Percentiles rank a stretch among this genome's conserved stretches.
Conservation (phyloP, 202 grass and related monocot genomes). For the Bolboschoenoplectus hybrid region DNA sequence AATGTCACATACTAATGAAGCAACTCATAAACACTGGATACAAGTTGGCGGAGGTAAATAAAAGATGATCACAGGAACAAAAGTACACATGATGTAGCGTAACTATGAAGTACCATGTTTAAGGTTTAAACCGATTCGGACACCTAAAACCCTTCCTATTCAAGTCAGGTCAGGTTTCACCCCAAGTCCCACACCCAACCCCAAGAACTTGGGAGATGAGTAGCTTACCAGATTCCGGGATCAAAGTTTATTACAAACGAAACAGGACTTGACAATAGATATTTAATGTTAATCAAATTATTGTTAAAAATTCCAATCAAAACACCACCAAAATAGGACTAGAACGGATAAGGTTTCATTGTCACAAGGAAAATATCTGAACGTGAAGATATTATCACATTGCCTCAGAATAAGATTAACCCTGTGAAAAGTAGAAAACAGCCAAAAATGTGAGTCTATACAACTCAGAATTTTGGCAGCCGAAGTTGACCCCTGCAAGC, state of each 20-base stretch:
- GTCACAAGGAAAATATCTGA: slow-evolving; percentile 29
- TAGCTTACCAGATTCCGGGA: neutral
- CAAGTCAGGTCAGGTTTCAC: neutral
- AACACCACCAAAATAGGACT: neutral
- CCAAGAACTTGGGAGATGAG: too few species aligned
- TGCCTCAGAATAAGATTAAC: neutral
- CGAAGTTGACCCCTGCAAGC: slow-evolving; percentile 12
- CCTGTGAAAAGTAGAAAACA: neutral
- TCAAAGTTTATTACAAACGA: neutral
- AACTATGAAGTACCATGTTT: too few species aligned
- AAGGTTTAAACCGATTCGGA: neutral
- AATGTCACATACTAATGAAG: too few species aligned
- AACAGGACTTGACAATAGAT: neutral
- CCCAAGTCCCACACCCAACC: neutral
- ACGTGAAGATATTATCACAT: neutral
- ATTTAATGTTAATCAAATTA: neutral
- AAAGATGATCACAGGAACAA: too few species aligned
- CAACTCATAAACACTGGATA: too few species aligned
- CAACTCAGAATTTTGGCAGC: neutral
- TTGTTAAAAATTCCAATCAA: neutral
- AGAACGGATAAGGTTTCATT: slow-evolving; percentile 28
- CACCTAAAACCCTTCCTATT: neutral
- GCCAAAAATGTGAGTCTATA: neutral
- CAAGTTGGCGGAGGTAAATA: too few species aligned
- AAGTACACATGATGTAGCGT: too few species aligned